Evolutionary conservation across 2,329 filamentous ascomycete genomes (phyloP), one percentile per base, ranked within the genome.

Genomic region (Podosphaera fusca): DNA sequence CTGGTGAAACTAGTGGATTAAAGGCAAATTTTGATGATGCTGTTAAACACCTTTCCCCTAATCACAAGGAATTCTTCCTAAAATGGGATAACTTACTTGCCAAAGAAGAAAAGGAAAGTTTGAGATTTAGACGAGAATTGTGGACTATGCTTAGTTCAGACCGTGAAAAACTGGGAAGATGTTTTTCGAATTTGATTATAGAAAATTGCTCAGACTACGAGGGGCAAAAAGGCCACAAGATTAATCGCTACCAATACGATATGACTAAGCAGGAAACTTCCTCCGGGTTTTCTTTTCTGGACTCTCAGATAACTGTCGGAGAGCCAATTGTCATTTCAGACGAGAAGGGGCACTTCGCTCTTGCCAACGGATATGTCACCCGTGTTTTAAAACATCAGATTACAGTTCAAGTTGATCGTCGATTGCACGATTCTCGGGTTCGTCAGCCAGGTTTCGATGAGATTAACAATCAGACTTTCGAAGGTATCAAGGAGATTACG

Each of bases 321-420:
- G 92, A 98, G 65, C 90, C 92, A 0, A 82, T 96, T 55, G 92
- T 98, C n/a, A 78, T 98, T 2, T 96, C 92, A 0, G 92, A 95
- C 63, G 92, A 98, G 68, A 76, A 86, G 59, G 92, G 92, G 0
- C 92, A 98, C 67, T 98, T 94, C 72, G 90, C 90, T 0, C 76
- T 98, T 45, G 89, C 90, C 0, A 87, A 95, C 62, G 92, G 92
- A 2, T 98, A 86, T 64, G 85, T 95, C 7, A 85, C 84, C 0
- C 79, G 85, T 42, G 81, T 94, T 35, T 79, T 78, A 58, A 85
- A 82, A 65, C 77, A 80, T 47, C 77, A 81, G 59, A 87, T 98
- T 62, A 87, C 81, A 12, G 87, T 96, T 14, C 86, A 87, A 2
- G 89, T 98, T 7, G 92, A 98, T 70, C 79, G 92, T 59, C 80